phyloP scores from a whole-genome alignment of 2,329 filamentous ascomycete species.

The Monosporascus sp. region DNA sequence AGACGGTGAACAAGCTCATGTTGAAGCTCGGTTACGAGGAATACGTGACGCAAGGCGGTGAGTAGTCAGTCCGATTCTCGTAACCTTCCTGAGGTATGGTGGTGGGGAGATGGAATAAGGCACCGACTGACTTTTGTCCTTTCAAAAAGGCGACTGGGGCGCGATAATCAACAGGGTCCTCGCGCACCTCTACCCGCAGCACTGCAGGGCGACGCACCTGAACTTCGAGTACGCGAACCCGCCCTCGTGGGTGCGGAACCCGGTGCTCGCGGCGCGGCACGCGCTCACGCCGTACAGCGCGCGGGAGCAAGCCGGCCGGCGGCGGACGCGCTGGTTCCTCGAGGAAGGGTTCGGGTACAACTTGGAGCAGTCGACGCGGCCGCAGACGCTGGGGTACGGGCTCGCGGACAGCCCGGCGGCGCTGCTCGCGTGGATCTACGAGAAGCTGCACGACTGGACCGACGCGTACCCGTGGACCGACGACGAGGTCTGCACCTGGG shows the following conservation, averaged over 20 bases:
- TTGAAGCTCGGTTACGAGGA: constrained; percentile 58
- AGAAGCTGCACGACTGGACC: constrained; percentile 75
- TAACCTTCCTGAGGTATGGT: no score
- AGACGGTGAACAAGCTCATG: constrained; percentile 66
- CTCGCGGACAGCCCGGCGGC: constrained; percentile 66
- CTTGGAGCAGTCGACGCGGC: constrained; percentile 59
- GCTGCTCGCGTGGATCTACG: constrained; percentile 73
- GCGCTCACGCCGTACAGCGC: constrained; percentile 48
- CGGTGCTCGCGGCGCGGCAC: constrained; percentile 53
- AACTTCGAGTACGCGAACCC: constrained; percentile 47
- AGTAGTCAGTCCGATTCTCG: background rate
- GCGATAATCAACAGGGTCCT: constrained; percentile 60
- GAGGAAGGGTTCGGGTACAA: constrained; percentile 56
- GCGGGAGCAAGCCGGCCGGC: constrained; percentile 46
- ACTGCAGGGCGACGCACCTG: constrained; percentile 56
- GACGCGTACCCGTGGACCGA: constrained; percentile 69
- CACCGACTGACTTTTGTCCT: background rate
- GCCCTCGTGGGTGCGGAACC: constrained; percentile 47
- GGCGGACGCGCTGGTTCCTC: constrained; percentile 52
- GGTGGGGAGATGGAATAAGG: no score
- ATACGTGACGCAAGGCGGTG: constrained; percentile 39
- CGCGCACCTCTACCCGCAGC: constrained; percentile 51
- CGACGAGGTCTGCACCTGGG: constrained; percentile 72
- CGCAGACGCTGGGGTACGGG: constrained; percentile 67
- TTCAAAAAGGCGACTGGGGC: constrained; percentile 60